Evolutionary conservation across 805 yeast species (phyloP).

Genomic region (Lachancea sp.): DNA sequence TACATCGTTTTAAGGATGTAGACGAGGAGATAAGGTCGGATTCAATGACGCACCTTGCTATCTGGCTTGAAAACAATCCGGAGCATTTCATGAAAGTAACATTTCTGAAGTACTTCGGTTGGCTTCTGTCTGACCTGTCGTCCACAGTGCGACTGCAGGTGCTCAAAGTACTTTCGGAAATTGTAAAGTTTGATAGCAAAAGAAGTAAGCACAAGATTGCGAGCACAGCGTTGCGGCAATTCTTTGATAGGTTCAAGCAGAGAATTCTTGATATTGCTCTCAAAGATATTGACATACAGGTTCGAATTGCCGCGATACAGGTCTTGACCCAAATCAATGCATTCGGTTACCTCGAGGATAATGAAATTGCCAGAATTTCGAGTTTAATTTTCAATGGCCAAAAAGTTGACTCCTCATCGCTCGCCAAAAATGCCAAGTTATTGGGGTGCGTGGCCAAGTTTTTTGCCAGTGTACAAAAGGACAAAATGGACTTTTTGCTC

Average conservation of each 20-base stretch:
- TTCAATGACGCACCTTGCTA: constrained; percentile 56
- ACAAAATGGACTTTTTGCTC: constrained; percentile 33
- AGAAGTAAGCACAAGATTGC: constrained; percentile 35
- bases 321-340: constrained; percentile 51
- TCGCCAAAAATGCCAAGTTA: constrained; percentile 30
- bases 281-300: constrained; percentile 49
- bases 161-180: constrained; percentile 45
- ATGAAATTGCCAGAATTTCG: constrained; percentile 43
- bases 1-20: constrained; percentile 73
- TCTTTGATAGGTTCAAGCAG: constrained; percentile 64
- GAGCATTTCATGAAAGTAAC: constrained; percentile 63
- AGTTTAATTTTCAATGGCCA: constrained; percentile 39
- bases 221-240: constrained; percentile 63
- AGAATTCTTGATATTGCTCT: constrained; percentile 60
- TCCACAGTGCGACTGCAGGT: constrained; percentile 59
- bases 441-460: constrained; percentile 50
- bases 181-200: constrained; percentile 35
- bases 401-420: constrained; percentile 27
- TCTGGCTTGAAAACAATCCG: constrained; percentile 67
- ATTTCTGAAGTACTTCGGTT: constrained; percentile 72
- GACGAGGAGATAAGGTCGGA: constrained; percentile 67
- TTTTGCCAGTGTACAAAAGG: constrained; percentile 39
- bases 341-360: constrained; percentile 58
- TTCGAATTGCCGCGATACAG: constrained; percentile 44
- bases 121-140: constrained; percentile 73